Percentiles rank a stretch among this genome's conserved stretches.
These are phyloP conservation scores for Rhynchosporium secalis DNA, from an alignment of 2,329 filamentous ascomycete genomes.

Conservation along the genomic window DNA sequence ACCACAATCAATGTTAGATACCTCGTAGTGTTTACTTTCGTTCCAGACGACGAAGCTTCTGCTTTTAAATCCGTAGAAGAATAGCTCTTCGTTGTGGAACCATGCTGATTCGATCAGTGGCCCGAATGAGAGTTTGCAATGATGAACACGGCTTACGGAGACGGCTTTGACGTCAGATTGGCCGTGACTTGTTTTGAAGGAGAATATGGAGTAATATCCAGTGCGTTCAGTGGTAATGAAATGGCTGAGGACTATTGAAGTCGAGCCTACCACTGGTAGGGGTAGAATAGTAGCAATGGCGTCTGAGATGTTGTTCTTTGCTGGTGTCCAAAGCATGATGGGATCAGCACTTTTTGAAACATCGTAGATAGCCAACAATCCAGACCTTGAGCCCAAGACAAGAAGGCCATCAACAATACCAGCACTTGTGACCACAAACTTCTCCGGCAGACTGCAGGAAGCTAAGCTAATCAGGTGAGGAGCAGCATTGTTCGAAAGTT, in stretches of 20 bases:
- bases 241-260: slow-evolving; percentile 39
- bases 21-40: slow-evolving; percentile 66
- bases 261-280: slow-evolving; percentile 40
- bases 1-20: slow-evolving; percentile 76
- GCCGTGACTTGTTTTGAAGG: not conserved
- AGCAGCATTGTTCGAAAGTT: slow-evolving; percentile 16
- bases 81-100: slow-evolving; percentile 57
- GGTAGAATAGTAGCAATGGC: slow-evolving; percentile 67
- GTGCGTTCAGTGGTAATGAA: slow-evolving; percentile 76
- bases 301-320: slow-evolving; percentile 45
- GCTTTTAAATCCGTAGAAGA: slow-evolving; percentile 79
- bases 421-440: slow-evolving; percentile 52
- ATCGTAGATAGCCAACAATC: slow-evolving; percentile 52
- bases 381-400: slow-evolving; percentile 57
- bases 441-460: slow-evolving; percentile 39
- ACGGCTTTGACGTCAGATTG: slow-evolving; percentile 24
- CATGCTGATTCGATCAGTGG: slow-evolving; percentile 74
- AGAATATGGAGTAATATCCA: slow-evolving; percentile 68
- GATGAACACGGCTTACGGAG: slow-evolving; percentile 55
- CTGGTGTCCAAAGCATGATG: slow-evolving; percentile 25
- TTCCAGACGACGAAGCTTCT: slow-evolving; percentile 83
- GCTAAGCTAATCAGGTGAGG: not conserved
- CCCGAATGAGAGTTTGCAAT: slow-evolving; percentile 68
- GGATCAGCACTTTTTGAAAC: slow-evolving; percentile 26
- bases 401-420: slow-evolving; percentile 44